Base-by-base conservation (phyloP, 2,329 filamentous ascomycete species). In the Trichoderma citrinoviride region DNA sequence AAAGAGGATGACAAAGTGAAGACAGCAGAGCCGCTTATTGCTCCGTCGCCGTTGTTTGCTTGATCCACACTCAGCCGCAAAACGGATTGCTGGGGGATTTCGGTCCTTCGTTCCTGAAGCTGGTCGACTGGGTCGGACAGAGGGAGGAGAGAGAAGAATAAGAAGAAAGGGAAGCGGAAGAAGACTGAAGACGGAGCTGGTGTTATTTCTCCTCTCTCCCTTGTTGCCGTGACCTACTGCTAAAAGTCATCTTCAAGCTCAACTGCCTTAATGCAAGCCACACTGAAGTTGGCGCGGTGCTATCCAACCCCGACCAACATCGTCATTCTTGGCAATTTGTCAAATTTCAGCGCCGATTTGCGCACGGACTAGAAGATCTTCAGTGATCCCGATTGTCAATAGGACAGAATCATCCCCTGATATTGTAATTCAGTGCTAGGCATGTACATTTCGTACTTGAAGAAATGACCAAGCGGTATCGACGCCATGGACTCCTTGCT, bases 301-400 rank as follows among this genome's bases (percentile, higher is more conserved):
- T n/a, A 7, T 44, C 54, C 43, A 56, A 33, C 8, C 17, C 21
- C 33, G 25, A 12, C 33, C n/a, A 25, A 5, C 56, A 37, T 40
- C 40, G 25, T 33, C n/a, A 33, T 52, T 21, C 37, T 37, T 53
- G 33, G 17, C 41, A 23, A 33, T 27, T 56, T 33, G 29, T 44
- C 23, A 56, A 10, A 56, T 15, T 44, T 23, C 40, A n/a, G 40
- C 37, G 54, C 41, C 23, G n/a, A 40, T 37, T 52, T 50, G 57
- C 46, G 47, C 57, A 61, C 57, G 25, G 46, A 52, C 47, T 61
- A 40, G 47, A 52, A 41, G 47, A 43, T 52, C 47, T 53, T 12
- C 8, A 44, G 23, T 43, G 21, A 7, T 19, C 25, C 46, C 46
- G 44, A 43, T 50, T 3, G 37, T 41, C 50, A 47, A 53, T 61